These are phyloP conservation scores for Sclerotinia glacialis DNA, from an alignment of 2,329 filamentous ascomycete genomes.

Conservation along the genomic window DNA sequence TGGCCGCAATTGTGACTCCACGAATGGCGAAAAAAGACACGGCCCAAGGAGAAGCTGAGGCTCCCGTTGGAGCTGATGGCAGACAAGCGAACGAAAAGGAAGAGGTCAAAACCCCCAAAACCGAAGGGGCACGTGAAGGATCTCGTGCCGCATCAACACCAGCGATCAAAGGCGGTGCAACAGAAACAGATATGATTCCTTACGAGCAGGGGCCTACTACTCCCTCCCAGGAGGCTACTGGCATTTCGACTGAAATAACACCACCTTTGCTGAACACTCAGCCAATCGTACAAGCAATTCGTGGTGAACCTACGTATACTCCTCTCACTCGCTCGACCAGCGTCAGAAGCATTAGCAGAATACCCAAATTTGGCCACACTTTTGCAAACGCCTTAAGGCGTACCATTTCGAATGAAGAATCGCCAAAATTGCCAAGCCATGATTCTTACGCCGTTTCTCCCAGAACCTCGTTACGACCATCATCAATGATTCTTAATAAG, in stretches of 20 bases:
- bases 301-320: not conserved
- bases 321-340: slow-evolving; percentile 11
- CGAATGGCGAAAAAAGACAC: slow-evolving; percentile 36
- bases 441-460: not conserved
- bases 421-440: not conserved
- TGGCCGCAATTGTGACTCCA: slow-evolving; percentile 37
- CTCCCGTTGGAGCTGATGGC: not conserved
- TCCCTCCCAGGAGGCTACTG: not conserved
- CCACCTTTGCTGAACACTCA: not conserved
- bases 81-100: not conserved
- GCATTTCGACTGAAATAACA: not conserved
- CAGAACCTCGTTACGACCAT: not conserved
- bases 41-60: slow-evolving; percentile 24
- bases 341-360: slow-evolving; percentile 10
- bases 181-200: not conserved
- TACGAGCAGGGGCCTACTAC: not conserved
- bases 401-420: slow-evolving; percentile 17
- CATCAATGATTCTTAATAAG: slow-evolving; percentile 4
- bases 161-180: not conserved
- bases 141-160: not conserved
- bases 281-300: not conserved
- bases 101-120: not conserved
- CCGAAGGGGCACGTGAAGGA: not conserved
- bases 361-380: slow-evolving; percentile 18
- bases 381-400: slow-evolving; percentile 17